Conservation (phyloP, 305 asterid genomes). For the Fraxinus ornus region DNA sequence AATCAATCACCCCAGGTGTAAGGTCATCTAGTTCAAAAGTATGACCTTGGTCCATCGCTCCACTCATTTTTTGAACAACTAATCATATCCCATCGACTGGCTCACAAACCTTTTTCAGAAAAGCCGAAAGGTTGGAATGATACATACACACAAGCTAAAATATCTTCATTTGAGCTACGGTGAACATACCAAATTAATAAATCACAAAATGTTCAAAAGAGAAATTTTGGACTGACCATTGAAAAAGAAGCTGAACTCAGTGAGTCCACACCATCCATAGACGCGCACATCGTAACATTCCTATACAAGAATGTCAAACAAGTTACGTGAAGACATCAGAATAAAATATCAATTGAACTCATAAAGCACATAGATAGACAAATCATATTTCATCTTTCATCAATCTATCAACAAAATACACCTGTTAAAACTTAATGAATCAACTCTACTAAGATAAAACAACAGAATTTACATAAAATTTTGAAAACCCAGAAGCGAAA, state of each 20-base stretch:
- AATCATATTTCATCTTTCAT: neutral
- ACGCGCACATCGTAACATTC: slow-evolving; percentile 43
- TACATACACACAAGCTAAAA: neutral
- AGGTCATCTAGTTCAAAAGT: neutral
- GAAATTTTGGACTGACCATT: slow-evolving; percentile 41
- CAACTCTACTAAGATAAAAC: neutral
- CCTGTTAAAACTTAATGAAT: neutral
- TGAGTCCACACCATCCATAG: slow-evolving; percentile 65
- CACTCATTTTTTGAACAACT: neutral
- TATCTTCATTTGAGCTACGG: neutral
- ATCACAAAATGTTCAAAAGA: neutral
- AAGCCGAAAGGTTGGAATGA: neutral
- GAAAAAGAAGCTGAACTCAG: slow-evolving; percentile 38
- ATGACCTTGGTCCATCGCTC: neutral
- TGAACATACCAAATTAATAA: neutral
- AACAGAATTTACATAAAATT: neutral
- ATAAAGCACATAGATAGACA: slow-evolving; percentile 1
- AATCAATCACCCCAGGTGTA: neutral
- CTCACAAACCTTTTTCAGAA: neutral
- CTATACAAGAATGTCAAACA: slow-evolving; percentile 37
- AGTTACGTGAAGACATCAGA: slow-evolving; percentile 16
- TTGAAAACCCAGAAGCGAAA: slow-evolving; percentile 17
- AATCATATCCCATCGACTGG: neutral
- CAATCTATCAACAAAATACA: slow-evolving; percentile 2
- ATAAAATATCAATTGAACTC: slow-evolving; percentile 1